These are phyloP conservation scores for Candolleomyces efflorescens DNA, from an alignment of 768 basidiomycete genomes.

Conservation along the genomic window DNA sequence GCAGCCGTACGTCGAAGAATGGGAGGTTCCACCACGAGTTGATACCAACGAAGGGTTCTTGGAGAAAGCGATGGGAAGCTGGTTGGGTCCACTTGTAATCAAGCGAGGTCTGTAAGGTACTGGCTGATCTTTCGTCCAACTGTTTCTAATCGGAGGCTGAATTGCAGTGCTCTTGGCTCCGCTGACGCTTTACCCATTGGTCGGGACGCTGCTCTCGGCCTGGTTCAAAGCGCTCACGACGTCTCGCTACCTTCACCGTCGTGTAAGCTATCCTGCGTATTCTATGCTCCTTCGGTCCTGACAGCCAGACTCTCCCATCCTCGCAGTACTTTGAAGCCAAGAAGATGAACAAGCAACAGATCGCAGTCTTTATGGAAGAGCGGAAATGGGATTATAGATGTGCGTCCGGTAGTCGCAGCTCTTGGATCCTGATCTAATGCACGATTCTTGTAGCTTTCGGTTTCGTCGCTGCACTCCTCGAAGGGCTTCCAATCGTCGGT, in stretches of 20 bases:
- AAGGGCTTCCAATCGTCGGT: conserved; percentile 78
- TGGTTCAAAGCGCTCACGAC: conserved; percentile 67
- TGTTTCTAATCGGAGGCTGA: not conserved
- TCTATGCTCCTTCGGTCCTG: not conserved
- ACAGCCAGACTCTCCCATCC: not conserved
- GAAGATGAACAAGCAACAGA: conserved; percentile 68
- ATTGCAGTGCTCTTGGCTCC: conserved; percentile 39
- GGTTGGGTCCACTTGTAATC: conserved; percentile 37
- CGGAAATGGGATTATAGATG: conserved; percentile 85
- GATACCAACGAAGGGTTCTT: conserved; percentile 23
- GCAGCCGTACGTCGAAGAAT: conserved; percentile 80
- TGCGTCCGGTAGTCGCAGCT: conserved; percentile 22
- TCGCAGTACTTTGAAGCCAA: conserved; percentile 79
- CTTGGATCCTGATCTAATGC: not conserved
- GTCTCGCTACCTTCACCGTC: conserved; percentile 61
- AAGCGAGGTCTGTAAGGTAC: conserved; percentile 36
- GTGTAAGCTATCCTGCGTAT: conserved; percentile 38
- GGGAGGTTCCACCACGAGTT: conserved; percentile 54
- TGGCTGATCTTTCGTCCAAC: not conserved
- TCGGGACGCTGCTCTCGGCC: conserved; percentile 59
- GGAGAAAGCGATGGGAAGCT: conserved; percentile 32
- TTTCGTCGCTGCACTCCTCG: conserved; percentile 77
- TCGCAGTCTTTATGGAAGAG: conserved; percentile 80
- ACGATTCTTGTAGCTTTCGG: conserved; percentile 63
- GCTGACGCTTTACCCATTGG: conserved; percentile 62